Evolutionary conservation across 352 stramenopile genomes (phyloP).

Genomic region (Phytopythium oedochilum): DNA sequence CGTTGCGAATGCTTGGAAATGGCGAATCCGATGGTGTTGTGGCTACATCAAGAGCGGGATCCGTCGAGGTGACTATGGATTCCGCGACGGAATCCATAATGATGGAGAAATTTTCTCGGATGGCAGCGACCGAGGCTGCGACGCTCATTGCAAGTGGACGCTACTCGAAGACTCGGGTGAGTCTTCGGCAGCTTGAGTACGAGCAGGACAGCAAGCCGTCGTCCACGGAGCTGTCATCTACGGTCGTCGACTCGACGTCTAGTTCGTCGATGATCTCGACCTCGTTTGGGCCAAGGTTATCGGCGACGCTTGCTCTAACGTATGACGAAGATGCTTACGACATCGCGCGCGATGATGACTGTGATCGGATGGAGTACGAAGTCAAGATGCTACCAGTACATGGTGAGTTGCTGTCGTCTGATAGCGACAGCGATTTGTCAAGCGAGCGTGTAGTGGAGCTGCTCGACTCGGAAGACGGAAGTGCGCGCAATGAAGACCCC

Average conservation of each 20-base stretch:
- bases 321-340: slow-evolving; percentile 18
- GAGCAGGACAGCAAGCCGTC: slow-evolving; percentile 26
- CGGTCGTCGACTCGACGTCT: slow-evolving; percentile 15
- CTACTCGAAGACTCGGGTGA: slow-evolving; percentile 22
- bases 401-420: slow-evolving; percentile 12
- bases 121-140: slow-evolving; percentile 48
- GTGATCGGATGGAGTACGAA: slow-evolving; percentile 18
- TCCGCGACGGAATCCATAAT: slow-evolving; percentile 43
- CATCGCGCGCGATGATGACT: slow-evolving; percentile 15
- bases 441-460: slow-evolving; percentile 23
- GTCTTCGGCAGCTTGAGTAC: slow-evolving; percentile 27
- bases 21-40: slow-evolving; percentile 15
- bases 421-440: slow-evolving; percentile 16
- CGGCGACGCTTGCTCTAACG: slow-evolving; percentile 12
- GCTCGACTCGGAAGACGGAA: slow-evolving; percentile 27
- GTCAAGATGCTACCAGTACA: slow-evolving; percentile 18
- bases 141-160: slow-evolving; percentile 25
- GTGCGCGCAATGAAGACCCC: slow-evolving; percentile 13
- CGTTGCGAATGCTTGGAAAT: slow-evolving; percentile 43
- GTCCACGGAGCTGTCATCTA: slow-evolving; percentile 15
- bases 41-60: neutral
- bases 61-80: slow-evolving; percentile 23
- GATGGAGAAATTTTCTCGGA: slow-evolving; percentile 62
- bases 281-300: slow-evolving; percentile 6
- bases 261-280: slow-evolving; percentile 18